phyloP scores from a whole-genome alignment of 768 basidiomycete species.

The Mycena maculata region DNA sequence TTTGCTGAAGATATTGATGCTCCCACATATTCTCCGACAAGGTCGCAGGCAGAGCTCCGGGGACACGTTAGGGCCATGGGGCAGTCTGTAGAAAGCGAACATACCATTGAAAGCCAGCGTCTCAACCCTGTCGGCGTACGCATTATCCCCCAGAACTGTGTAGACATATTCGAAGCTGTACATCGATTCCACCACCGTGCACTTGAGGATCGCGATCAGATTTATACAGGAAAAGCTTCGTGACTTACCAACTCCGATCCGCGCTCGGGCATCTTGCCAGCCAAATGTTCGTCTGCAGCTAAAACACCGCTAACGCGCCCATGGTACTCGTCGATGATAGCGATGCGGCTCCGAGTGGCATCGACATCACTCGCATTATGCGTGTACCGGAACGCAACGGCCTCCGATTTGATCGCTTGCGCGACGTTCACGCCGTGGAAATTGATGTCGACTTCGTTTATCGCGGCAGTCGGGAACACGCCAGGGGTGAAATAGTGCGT shows the following conservation, averaged over 20 bases:
- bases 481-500: conserved; percentile 15
- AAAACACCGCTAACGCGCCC: conserved; percentile 27
- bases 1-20: conserved; percentile 33
- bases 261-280: conserved; percentile 18
- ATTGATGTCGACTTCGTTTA: conserved; percentile 27
- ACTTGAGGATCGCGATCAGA: conserved; percentile 1
- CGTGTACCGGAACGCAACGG: conserved; percentile 25
- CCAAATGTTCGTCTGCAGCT: conserved; percentile 29
- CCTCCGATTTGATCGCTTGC: conserved; percentile 33
- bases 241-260: conserved; percentile 29
- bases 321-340: conserved; percentile 25
- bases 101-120: conserved; percentile 31
- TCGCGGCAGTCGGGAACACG: conserved; percentile 20
- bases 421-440: conserved; percentile 30
- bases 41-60: conserved; percentile 26
- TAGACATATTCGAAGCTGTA: conserved; percentile 30
- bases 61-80: neutral
- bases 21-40: conserved; percentile 25
- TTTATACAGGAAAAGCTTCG: neutral
- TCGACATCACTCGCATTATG: conserved; percentile 26
- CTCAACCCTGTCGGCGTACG: conserved; percentile 27
- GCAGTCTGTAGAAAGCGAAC: neutral
- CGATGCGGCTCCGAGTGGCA: conserved; percentile 25
- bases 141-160: conserved; percentile 26
- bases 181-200: conserved; percentile 32